phyloP scores from a whole-genome alignment of 1,284 basidiomycete species.

The Pisolithus thermaeus region DNA sequence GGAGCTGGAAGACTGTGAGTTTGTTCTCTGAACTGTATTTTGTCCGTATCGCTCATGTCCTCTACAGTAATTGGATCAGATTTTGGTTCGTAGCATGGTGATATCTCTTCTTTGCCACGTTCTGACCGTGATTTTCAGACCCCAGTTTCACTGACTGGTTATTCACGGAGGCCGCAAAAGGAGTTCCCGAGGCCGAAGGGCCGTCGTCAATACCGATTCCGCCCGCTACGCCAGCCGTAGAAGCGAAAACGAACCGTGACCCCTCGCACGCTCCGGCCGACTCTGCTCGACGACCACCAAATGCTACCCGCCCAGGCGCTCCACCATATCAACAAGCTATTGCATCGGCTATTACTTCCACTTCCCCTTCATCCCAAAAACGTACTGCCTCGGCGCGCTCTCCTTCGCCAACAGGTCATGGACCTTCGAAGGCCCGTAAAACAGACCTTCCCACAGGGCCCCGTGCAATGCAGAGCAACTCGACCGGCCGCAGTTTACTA shows the following conservation, averaged over 20 bases:
- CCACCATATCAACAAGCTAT: conserved; percentile 64
- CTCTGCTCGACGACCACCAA: conserved; percentile 39
- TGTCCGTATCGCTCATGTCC: conserved; percentile 15
- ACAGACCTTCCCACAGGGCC: conserved; percentile 74
- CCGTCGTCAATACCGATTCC: conserved; percentile 27
- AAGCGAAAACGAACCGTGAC: conserved; percentile 27
- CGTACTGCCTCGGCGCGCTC: conserved; percentile 67
- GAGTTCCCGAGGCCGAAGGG: conserved; percentile 43
- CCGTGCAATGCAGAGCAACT: conserved; percentile 68
- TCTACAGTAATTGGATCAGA: conserved; percentile 68
- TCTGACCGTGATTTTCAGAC: conserved; percentile 40
- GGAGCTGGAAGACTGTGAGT: conserved; percentile 77
- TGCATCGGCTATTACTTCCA: conserved; percentile 54
- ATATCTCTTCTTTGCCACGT: not conserved
- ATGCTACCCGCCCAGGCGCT: conserved; percentile 36
- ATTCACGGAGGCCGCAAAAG: conserved; percentile 71
- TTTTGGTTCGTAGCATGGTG: conserved; percentile 46
- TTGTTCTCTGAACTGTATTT: conserved; percentile 1
- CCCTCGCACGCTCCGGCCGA: conserved; percentile 23
- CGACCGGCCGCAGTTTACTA: conserved; percentile 54
- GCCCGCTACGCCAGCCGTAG: conserved; percentile 33
- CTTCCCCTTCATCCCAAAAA: conserved; percentile 53
- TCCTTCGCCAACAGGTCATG: conserved; percentile 58
- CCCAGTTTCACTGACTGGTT: conserved; percentile 79
- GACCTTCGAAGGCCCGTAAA: conserved; percentile 60